Base-by-base conservation (phyloP, 805 yeast species). In the Lipomyces chichibuensis region DNA sequence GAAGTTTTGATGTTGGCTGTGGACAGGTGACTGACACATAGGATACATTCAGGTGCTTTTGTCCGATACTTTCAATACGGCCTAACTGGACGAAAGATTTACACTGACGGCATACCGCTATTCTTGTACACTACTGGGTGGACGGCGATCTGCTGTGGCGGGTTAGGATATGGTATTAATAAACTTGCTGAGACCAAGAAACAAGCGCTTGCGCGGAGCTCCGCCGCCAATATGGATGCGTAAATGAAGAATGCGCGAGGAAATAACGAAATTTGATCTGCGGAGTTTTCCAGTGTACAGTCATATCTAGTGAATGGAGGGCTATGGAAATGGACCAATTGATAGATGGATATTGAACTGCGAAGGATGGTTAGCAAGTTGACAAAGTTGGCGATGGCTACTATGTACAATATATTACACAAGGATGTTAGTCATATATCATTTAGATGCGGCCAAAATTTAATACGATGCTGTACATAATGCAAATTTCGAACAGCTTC, bases 41-140 rank as follows among this genome's bases (percentile, higher is more conserved):
- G 32, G 39, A 37, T 17, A 75, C 17, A 76, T 78, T 23, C 76
- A 76, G 73, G 80, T 76, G 59, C 66, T 75, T 55, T 78, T 76
- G 55, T 77, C 71, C 67, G 77, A 75, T 70, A 79, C 80, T 17
- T 73, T 74, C 67, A 74, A 71, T 59, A 76, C 74, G 75, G 76
- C 71, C 69, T 80, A 79, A 25, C 60, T 66, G 51, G 80, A 77
- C 60, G 77, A 70, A 72, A 72, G 65, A 33, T 66, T 68, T 56
- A 74, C 77, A 39, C 37, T 29, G 63, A 64, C 46, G 37, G 61
- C 17, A 35, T 64, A 7, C 20, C 58, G 11, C 25, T 33, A 25
- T 20, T 54, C 25, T 37, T 52, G 2, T 11, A 35, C 14, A 23
- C 62, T 8, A 57, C 60, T 20, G 63, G 46, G 14, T 7, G 43